phyloP scores from a whole-genome alignment of 192 early-diverging fungal genomes.

The Coemansia asiatica region DNA sequence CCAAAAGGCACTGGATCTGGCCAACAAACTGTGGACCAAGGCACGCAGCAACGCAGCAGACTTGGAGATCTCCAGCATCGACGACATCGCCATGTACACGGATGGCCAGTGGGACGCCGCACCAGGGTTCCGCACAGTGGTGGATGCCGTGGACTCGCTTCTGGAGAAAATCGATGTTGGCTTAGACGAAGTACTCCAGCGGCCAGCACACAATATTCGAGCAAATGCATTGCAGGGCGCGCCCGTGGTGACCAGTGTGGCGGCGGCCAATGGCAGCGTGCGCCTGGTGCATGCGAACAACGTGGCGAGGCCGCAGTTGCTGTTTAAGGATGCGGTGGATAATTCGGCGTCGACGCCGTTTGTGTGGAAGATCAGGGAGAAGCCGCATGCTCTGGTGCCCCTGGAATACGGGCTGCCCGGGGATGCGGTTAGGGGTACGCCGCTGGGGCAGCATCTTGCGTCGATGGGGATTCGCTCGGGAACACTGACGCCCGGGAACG shows the following conservation, averaged over 20 bases:
- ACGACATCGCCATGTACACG: conserved; percentile 34
- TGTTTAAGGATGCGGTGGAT: conserved; percentile 84
- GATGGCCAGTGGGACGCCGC: conserved; percentile 66
- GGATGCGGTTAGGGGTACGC: conserved; percentile 15
- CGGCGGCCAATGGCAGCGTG: conserved; percentile 34
- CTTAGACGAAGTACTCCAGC: conserved; percentile 65
- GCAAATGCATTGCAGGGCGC: conserved; percentile 40
- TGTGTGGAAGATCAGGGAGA: conserved; percentile 74
- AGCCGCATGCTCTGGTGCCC: conserved; percentile 79
- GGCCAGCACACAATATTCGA: conserved; percentile 29
- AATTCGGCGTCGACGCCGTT: conserved; percentile 78
- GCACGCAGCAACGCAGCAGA: conserved; percentile 8
- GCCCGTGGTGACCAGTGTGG: conserved; percentile 31
- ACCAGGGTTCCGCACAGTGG: conserved; percentile 64
- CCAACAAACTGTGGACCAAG: conserved; percentile 33
- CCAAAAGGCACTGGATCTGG: conserved; percentile 35
- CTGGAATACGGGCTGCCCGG: conserved; percentile 63
- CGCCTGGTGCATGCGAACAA: conserved; percentile 67
- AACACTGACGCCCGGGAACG: conserved; percentile 4
- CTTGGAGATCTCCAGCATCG: conserved; percentile 20
- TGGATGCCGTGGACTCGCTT: conserved; percentile 78
- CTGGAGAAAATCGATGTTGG: conserved; percentile 82
- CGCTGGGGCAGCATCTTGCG: conserved; percentile 37
- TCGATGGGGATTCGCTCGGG: conserved; percentile 26
- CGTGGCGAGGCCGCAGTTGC: conserved; percentile 82